Evolutionary conservation across 2,329 filamentous ascomycete species (phyloP).

Genomic region (Peltaster fructicola): DNA sequence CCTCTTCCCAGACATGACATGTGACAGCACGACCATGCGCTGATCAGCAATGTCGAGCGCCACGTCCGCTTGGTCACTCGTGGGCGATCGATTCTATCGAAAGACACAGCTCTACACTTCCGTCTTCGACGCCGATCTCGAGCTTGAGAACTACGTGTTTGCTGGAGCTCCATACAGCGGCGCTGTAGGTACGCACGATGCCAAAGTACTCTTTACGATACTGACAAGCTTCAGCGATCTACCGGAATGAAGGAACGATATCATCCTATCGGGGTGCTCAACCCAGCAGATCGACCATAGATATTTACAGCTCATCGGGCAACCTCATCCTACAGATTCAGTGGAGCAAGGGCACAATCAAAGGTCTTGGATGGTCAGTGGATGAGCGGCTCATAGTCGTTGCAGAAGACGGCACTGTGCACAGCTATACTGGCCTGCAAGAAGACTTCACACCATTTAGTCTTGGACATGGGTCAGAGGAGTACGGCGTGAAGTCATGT

Average conservation of each 20-base stretch:
- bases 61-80: slow-evolving; percentile 82
- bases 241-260: slow-evolving; percentile 74
- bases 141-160: slow-evolving; percentile 87
- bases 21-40: too few relatives aligned
- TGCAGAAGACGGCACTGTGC: slow-evolving; percentile 73
- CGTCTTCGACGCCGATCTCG: slow-evolving; percentile 81
- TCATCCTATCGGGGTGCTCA: slow-evolving; percentile 58
- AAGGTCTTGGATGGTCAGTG: slow-evolving; percentile 87
- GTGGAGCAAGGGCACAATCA: slow-evolving; percentile 82
- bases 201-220: slow-evolving; percentile 2
- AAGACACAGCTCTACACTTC: slow-evolving; percentile 86
- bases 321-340: slow-evolving; percentile 47
- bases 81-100: slow-evolving; percentile 88
- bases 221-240: slow-evolving; percentile 46
- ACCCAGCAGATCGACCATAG: slow-evolving; percentile 64
- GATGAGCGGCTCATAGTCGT: slow-evolving; percentile 83
- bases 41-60: slow-evolving; percentile 34
- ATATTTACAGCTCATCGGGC: slow-evolving; percentile 85
- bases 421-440: slow-evolving; percentile 81
- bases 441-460: slow-evolving; percentile 92
- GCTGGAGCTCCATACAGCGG: slow-evolving; percentile 85
- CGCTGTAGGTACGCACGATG: slow-evolving; percentile 53
- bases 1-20: too few relatives aligned
- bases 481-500: slow-evolving; percentile 73
- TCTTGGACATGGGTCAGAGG: slow-evolving; percentile 72